Percentiles rank a stretch among this genome's conserved stretches.
Conservation (phyloP, 257 asterid species). For the Parsonsia alboflavescens region DNA sequence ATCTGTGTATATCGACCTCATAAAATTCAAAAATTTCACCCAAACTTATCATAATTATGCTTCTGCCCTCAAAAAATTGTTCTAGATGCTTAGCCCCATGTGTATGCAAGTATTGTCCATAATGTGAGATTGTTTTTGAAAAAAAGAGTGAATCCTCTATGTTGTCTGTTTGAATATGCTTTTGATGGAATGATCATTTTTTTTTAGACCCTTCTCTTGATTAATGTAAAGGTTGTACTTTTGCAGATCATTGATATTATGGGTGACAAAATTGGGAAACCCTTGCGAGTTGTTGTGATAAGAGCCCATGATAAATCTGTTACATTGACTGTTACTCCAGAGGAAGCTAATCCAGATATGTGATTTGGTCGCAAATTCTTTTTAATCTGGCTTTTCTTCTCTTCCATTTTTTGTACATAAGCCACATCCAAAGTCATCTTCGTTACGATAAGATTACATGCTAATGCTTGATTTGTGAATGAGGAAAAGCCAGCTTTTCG, state of each 20-base stretch:
- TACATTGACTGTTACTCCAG: conserved; percentile 71
- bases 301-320: conserved; percentile 37
- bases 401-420: background rate
- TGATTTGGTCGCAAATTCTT: conserved; percentile 18
- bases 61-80: too few species aligned
- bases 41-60: too few species aligned
- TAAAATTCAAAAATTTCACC: too few species aligned
- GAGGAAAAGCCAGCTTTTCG: background rate
- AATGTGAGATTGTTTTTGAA: background rate
- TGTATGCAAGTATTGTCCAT: background rate
- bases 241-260: conserved; percentile 60
- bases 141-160: background rate
- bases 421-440: too few species aligned
- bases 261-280: conserved; percentile 68
- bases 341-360: conserved; percentile 74
- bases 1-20: too few species aligned
- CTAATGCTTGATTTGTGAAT: background rate
- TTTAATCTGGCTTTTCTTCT: background rate
- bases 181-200: background rate
- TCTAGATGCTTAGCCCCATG: too few species aligned
- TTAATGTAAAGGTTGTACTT: background rate
- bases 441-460: background rate
- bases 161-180: background rate
- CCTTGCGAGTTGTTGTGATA: conserved; percentile 60
- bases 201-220: background rate